These are phyloP conservation scores for Umbelopsis isabellina DNA, from an alignment of 192 early-diverging fungal genomes.

Conservation along the genomic window DNA sequence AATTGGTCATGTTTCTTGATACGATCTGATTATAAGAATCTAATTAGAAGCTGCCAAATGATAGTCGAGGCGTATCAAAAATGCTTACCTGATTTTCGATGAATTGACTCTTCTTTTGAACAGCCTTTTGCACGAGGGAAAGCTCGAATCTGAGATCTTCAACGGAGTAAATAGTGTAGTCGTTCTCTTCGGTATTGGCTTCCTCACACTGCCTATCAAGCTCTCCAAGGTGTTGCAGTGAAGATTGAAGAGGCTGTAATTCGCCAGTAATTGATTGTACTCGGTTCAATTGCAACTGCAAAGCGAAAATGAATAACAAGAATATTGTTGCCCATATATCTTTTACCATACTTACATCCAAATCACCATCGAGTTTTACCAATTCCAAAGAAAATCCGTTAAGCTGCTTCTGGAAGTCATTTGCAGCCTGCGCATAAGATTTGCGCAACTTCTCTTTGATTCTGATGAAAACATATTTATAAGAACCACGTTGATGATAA, in stretches of 20 bases:
- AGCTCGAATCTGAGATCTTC: slow-evolving; percentile 91
- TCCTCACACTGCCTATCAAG: slow-evolving; percentile 72
- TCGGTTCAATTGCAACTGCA: slow-evolving; percentile 53
- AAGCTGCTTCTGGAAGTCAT: slow-evolving; percentile 73
- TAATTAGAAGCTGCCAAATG: neutral
- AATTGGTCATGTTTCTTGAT: slow-evolving; percentile 88
- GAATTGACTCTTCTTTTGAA: slow-evolving; percentile 82
- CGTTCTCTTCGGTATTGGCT: slow-evolving; percentile 92
- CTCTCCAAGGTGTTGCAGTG: slow-evolving; percentile 59
- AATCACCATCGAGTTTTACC: slow-evolving; percentile 74
- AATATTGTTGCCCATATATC: neutral
- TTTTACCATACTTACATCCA: slow-evolving; percentile 57
- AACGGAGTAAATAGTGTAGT: slow-evolving; percentile 89
- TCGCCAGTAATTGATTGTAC: slow-evolving; percentile 63
- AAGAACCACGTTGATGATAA: neutral
- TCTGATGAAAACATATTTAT: slow-evolving; percentile 33
- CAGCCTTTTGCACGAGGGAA: slow-evolving; percentile 74
- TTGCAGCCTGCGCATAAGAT: slow-evolving; percentile 83
- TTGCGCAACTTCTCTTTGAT: slow-evolving; percentile 82
- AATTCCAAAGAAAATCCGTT: slow-evolving; percentile 71
- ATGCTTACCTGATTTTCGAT: slow-evolving; percentile 86
- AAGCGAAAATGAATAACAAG: slow-evolving; percentile 9
- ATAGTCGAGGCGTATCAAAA: neutral
- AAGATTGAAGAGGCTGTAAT: slow-evolving; percentile 53
- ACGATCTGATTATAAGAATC: slow-evolving; percentile 58